Conservation (phyloP, 805 yeast species). For the Lachancea nothofagi region DNA sequence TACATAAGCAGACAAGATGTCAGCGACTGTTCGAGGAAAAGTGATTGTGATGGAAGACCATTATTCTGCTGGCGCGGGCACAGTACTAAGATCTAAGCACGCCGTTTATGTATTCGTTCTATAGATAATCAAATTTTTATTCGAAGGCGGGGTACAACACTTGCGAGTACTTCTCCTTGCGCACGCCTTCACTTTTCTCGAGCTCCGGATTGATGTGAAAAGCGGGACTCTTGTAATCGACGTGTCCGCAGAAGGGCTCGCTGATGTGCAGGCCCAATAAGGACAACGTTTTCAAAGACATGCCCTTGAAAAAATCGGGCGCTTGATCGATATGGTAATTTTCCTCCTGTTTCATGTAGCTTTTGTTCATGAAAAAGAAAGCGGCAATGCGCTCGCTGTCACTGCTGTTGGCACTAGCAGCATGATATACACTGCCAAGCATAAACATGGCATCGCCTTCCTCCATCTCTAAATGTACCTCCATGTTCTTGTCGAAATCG, state of each 20-base stretch:
- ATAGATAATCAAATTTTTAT: too few relatives aligned
- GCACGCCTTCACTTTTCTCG: background rate
- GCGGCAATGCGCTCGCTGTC: slow-evolving; percentile 26
- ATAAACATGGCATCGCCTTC: slow-evolving; percentile 32
- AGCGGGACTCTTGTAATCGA: slow-evolving; percentile 13
- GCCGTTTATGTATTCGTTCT: too few relatives aligned
- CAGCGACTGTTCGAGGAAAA: too few relatives aligned
- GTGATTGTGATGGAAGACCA: too few relatives aligned
- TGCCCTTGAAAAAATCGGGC: slow-evolving; percentile 2
- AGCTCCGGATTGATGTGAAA: slow-evolving; percentile 2
- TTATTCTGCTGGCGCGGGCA: too few relatives aligned
- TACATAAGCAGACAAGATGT: too few relatives aligned
- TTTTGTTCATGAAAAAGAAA: slow-evolving; percentile 29
- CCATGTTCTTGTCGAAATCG: slow-evolving; percentile 21
- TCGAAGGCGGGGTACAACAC: background rate
- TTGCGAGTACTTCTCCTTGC: slow-evolving; percentile 3
- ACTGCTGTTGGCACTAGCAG: slow-evolving; percentile 27
- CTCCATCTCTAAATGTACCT: slow-evolving; percentile 27
- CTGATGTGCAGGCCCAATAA: slow-evolving; percentile 12
- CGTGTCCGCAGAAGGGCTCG: slow-evolving; percentile 15
- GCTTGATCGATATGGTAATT: slow-evolving; percentile 15
- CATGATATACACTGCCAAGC: slow-evolving; percentile 32
- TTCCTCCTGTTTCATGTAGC: slow-evolving; percentile 30
- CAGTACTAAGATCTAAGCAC: too few relatives aligned
- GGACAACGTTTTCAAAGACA: slow-evolving; percentile 9